Base-by-base conservation (phyloP, 768 basidiomycete species). In the Leccinum ochraceum region DNA sequence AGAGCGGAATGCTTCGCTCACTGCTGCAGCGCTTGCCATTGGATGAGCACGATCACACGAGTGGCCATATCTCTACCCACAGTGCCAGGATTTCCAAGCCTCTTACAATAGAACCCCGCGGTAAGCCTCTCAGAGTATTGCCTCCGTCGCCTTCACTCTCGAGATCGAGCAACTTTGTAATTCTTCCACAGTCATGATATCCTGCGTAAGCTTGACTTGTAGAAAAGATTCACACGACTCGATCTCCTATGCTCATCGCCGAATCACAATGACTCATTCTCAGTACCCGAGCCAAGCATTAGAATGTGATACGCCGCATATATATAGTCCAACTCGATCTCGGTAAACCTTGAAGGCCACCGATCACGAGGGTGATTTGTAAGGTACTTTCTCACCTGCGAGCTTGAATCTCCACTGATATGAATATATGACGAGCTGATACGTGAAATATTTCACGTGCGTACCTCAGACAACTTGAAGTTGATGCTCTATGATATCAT, bases 1-100 rank as follows among this genome's bases (percentile, higher is more conserved):
- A 51, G 20, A 37, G 16, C 58, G 60, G 60, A 42, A 66, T 63
- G 26, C 50, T 50, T 37, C 26, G 48, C 39, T 52, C n/a, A 48
- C 28, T 55, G 17, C 57, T 55, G 17, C 57, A 92, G 90, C 85
- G 87, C 0, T 82, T 20, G n/a, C 42, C 8, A n/a, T 9, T 84
- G 57, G 91, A 90, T 6, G 75, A 79, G 58, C 81, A 89, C 87
- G 8, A 84, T 92, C 58, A 83, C 82, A 66, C 92, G 86, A 89
- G 88, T 17, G 89, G 90, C 3, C 80, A 90, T 16, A 92, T 90
- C 8, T 89, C 89, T 3, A 90, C 90, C 14, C 87, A 81, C 65
- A 85, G 92, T 8, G 68, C 70, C 13, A 84, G 91, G 71, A 74
- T 91, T 10, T 90, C 91, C 70, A 67, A 70, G 30, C 28, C 28